Percentiles rank a stretch among this genome's conserved stretches.
Conservation (phyloP, 352 stramenopile genomes). For the Pseudoperonospora humuli region DNA sequence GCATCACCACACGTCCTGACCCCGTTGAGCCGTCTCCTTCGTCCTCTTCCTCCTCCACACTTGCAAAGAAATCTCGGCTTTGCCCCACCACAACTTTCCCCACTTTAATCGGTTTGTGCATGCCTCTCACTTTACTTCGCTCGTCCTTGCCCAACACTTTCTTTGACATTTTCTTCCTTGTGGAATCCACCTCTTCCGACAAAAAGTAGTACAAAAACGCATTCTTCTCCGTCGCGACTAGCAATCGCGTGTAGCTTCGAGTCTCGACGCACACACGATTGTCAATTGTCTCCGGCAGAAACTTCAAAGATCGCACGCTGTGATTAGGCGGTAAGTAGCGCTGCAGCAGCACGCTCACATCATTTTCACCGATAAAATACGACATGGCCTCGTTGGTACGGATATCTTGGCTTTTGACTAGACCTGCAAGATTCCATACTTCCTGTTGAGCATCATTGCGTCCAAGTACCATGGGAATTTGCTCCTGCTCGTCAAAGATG, state of each 20-base stretch:
- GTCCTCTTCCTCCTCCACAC: slow-evolving; percentile 11
- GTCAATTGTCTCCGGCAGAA: slow-evolving; percentile 79
- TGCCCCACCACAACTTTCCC: slow-evolving; percentile 19
- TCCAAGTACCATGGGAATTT: slow-evolving; percentile 50
- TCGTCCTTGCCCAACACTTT: slow-evolving; percentile 59
- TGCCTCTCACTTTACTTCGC: slow-evolving; percentile 33
- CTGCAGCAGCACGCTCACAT: slow-evolving; percentile 64
- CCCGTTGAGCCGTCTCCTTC: slow-evolving; percentile 23
- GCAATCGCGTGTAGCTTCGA: slow-evolving; percentile 65
- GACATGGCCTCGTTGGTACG: slow-evolving; percentile 75
- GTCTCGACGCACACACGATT: slow-evolving; percentile 66
- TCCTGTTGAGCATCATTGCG: slow-evolving; percentile 73
- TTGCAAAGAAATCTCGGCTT: slow-evolving; percentile 34
- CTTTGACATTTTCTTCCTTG: slow-evolving; percentile 68
- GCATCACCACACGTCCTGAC: slow-evolving; percentile 75
- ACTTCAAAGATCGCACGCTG: slow-evolving; percentile 53
- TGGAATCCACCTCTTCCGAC: slow-evolving; percentile 57
- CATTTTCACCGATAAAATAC: slow-evolving; percentile 54
- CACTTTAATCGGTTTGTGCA: slow-evolving; percentile 37
- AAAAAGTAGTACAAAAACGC: slow-evolving; percentile 83
- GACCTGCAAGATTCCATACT: slow-evolving; percentile 57
- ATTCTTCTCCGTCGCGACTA: slow-evolving; percentile 53
- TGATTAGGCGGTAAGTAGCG: slow-evolving; percentile 73
- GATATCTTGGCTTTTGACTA: slow-evolving; percentile 68
- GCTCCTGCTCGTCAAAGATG: slow-evolving; percentile 50